Conservation (phyloP, 148 eudicot species). For the Dianthus caryophyllus region DNA sequence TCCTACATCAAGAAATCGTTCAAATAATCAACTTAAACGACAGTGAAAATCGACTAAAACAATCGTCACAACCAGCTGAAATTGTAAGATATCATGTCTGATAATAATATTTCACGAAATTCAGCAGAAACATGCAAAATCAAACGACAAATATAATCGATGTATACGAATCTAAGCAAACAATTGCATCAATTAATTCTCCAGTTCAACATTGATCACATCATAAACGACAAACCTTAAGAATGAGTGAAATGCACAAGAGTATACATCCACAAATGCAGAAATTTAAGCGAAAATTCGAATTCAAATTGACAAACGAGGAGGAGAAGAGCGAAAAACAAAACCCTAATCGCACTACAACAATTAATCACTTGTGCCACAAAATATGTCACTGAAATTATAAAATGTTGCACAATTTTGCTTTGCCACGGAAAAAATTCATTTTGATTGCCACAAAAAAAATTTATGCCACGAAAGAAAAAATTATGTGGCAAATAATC, state of each 20-base stretch:
- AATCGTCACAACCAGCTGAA: not conserved
- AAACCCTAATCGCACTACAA: conserved; percentile 57
- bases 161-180: no score
- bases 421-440: no score
- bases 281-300: not conserved
- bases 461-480: no score
- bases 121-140: not conserved
- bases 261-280: conserved; percentile 19
- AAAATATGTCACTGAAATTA: no score
- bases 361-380: no score
- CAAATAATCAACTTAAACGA: not conserved
- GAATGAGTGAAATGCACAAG: not conserved
- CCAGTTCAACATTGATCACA: not conserved
- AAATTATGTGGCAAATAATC: no score
- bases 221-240: not conserved
- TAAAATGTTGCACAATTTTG: no score
- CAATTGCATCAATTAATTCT: not conserved
- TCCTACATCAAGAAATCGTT: not conserved
- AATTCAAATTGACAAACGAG: conserved; percentile 51
- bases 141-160: no score
- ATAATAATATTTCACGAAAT: not conserved
- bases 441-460: no score
- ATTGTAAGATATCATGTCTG: not conserved
- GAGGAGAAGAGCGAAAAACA: conserved; percentile 58
- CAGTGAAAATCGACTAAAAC: not conserved